Conservation (phyloP, 371 early-diverging fungal genomes). For the Mucor ambiguus region DNA sequence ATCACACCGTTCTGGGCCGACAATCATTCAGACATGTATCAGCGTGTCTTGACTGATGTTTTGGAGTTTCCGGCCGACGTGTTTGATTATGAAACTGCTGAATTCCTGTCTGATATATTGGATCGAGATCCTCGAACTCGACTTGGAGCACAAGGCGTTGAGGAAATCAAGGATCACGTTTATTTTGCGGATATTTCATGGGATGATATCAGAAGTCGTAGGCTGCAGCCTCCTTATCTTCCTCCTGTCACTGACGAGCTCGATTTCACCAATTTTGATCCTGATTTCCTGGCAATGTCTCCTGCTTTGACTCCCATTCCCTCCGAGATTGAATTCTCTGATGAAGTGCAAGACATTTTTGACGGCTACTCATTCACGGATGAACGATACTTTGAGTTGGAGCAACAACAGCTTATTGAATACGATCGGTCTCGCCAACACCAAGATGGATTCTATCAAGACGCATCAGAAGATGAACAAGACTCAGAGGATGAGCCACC, state of each 20-base stretch:
- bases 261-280: slow-evolving; percentile 72
- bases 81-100: slow-evolving; percentile 55
- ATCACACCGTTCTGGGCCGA: slow-evolving; percentile 82
- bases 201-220: slow-evolving; percentile 64
- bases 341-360: slow-evolving; percentile 59
- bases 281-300: slow-evolving; percentile 46
- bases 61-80: slow-evolving; percentile 71
- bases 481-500: slow-evolving; percentile 16
- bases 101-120: slow-evolving; percentile 63
- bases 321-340: slow-evolving; percentile 46
- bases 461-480: slow-evolving; percentile 9
- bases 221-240: slow-evolving; percentile 57
- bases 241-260: slow-evolving; percentile 55
- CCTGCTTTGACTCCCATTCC: slow-evolving; percentile 50
- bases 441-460: slow-evolving; percentile 19
- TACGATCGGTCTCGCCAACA: slow-evolving; percentile 8
- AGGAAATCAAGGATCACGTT: slow-evolving; percentile 67
- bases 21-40: slow-evolving; percentile 80
- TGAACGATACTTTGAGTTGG: slow-evolving; percentile 23
- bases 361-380: slow-evolving; percentile 59
- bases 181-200: slow-evolving; percentile 73
- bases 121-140: slow-evolving; percentile 67
- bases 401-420: not conserved
- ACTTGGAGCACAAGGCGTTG: slow-evolving; percentile 64
- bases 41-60: slow-evolving; percentile 73